Percentiles rank a stretch among this genome's conserved stretches.
These are phyloP conservation scores for Leishmania aethiopica DNA, from an alignment of 208 protist species.

Conservation along the genomic window DNA sequence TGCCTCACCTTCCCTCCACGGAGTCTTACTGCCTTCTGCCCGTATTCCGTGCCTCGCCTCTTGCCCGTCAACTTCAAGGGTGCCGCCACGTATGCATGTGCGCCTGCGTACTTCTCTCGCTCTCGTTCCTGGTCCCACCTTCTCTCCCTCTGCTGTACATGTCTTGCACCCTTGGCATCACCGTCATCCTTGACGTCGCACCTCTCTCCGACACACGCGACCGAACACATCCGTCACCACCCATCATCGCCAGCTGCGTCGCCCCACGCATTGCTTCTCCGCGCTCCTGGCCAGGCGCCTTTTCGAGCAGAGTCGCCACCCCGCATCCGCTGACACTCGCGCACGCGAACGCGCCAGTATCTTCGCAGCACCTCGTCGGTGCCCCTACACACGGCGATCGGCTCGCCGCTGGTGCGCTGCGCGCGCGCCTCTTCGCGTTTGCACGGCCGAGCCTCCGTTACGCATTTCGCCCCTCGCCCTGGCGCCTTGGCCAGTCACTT, in stretches of 20 bases:
- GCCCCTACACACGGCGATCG: not conserved
- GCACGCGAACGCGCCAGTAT: not conserved
- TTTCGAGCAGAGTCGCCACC: not conserved
- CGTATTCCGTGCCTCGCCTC: not conserved
- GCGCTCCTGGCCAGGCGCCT: not conserved
- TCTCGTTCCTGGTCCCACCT: not conserved
- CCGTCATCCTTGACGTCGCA: not conserved
- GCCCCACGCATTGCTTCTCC: not conserved
- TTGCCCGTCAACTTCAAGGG: not conserved
- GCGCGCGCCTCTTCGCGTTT: not conserved
- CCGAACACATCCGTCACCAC: not conserved
- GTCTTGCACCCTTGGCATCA: not conserved
- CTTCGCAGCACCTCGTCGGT: not conserved
- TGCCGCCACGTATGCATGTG: not conserved
- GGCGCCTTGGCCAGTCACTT: not conserved
- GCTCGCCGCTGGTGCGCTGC: not conserved
- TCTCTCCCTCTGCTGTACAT: conserved; percentile 1
- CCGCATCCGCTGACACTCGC: not conserved
- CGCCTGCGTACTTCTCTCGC: not conserved
- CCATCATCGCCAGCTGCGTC: not conserved
- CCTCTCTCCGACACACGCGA: not conserved
- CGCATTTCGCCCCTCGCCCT: not conserved
- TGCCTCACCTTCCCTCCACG: not conserved
- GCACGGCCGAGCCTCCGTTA: too few species aligned
- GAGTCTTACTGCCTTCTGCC: not conserved